These are phyloP conservation scores for Fusarium sp. DNA, from an alignment of 2,329 filamentous ascomycete species.

Conservation along the genomic window DNA sequence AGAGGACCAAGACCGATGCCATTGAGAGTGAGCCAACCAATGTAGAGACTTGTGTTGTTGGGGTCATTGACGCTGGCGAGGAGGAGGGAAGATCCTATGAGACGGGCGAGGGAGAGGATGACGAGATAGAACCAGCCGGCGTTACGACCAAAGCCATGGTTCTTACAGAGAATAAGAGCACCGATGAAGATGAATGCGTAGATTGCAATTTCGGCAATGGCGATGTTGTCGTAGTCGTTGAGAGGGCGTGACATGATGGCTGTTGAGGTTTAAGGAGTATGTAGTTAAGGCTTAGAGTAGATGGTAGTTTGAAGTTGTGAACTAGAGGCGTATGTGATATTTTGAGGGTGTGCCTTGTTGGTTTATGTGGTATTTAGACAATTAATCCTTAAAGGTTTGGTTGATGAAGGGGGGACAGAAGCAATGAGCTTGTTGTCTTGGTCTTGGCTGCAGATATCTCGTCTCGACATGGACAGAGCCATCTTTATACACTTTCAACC, in stretches of 20 bases:
- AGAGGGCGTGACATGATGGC: conserved; percentile 41
- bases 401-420: neutral
- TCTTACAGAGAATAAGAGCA: conserved; percentile 58
- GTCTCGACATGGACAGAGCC: neutral
- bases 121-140: conserved; percentile 72
- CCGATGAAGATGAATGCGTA: conserved; percentile 47
- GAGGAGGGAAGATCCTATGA: conserved; percentile 64
- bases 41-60: conserved; percentile 54
- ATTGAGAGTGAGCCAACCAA: conserved; percentile 50
- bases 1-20: conserved; percentile 57
- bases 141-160: conserved; percentile 66
- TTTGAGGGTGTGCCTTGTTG: neutral
- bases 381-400: neutral
- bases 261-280: neutral
- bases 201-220: conserved; percentile 49
- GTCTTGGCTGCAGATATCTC: neutral
- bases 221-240: conserved; percentile 47
- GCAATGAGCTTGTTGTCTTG: conserved; percentile 1
- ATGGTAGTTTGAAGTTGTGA: neutral
- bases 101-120: conserved; percentile 68
- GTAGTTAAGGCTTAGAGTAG: neutral
- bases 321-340: neutral
- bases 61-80: conserved; percentile 62
- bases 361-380: neutral
- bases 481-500: conserved; percentile 27